These are phyloP conservation scores for Tetrahymena elliotti DNA, from an alignment of 73 alveolate species.

Conservation along the genomic window DNA sequence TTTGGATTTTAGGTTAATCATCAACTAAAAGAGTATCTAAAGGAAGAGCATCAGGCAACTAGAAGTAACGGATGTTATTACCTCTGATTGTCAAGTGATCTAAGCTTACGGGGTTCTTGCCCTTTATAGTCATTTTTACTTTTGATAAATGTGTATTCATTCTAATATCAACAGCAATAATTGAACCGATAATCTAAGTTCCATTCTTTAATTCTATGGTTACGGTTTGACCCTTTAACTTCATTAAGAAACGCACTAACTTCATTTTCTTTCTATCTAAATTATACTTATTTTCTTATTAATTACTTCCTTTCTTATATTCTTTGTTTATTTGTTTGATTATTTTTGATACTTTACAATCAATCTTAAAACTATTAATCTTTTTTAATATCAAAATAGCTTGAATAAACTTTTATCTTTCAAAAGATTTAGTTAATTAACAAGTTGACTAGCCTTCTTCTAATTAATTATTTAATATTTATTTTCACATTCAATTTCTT, in stretches of 20 bases:
- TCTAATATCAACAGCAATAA: constrained; percentile 95
- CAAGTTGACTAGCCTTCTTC: too few relatives aligned
- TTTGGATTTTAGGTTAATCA: constrained; percentile 5
- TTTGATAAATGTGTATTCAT: constrained; percentile 92
- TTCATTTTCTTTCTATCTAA: constrained; percentile 56
- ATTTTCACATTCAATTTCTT: neutral
- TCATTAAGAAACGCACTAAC: constrained; percentile 92
- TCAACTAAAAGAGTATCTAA: constrained; percentile 38
- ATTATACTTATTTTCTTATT: neutral
- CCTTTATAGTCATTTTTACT: constrained; percentile 93
- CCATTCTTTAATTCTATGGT: constrained; percentile 98
- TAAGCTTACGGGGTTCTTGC: constrained; percentile 87
- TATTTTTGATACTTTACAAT: neutral
- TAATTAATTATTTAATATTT: neutral
- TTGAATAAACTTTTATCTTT: neutral
- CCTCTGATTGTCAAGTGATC: constrained; percentile 96
- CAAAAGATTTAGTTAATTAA: neutral
- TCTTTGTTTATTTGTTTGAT: neutral
- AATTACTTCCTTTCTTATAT: neutral
- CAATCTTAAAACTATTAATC: neutral
- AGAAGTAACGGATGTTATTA: constrained; percentile 87
- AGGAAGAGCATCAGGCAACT: constrained; percentile 74
- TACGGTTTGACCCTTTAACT: constrained; percentile 93
- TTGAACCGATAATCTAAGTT: constrained; percentile 90
- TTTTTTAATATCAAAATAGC: neutral